These are phyloP conservation scores for Ceratocystis eucalypticola DNA, from an alignment of 2,329 filamentous ascomycete genomes.

Conservation along the genomic window DNA sequence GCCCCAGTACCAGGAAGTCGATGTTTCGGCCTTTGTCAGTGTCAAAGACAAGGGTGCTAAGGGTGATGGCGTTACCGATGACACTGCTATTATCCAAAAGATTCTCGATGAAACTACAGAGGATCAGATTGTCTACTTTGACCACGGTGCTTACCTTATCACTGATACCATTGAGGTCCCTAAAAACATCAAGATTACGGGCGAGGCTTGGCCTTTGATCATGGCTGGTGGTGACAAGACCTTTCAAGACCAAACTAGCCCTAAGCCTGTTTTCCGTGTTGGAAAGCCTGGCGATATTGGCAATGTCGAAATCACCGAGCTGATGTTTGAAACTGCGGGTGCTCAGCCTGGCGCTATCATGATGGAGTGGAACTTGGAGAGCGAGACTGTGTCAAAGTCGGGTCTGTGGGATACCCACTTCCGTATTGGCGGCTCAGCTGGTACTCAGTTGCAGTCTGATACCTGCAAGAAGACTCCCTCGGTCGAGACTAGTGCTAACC, in stretches of 20 bases:
- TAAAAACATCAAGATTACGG: slow-evolving; percentile 72
- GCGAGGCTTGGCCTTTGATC: slow-evolving; percentile 83
- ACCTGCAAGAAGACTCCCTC: slow-evolving; percentile 66
- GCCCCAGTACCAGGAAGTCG: slow-evolving; percentile 67
- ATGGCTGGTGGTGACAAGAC: slow-evolving; percentile 59
- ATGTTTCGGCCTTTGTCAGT: slow-evolving; percentile 60
- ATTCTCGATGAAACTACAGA: slow-evolving; percentile 54
- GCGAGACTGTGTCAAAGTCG: slow-evolving; percentile 50
- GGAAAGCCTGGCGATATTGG: slow-evolving; percentile 65
- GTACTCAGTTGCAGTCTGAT: slow-evolving; percentile 68
- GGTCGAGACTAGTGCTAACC: slow-evolving; percentile 44
- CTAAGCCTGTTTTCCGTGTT: slow-evolving; percentile 73
- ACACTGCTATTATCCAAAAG: slow-evolving; percentile 71
- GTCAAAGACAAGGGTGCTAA: slow-evolving; percentile 72
- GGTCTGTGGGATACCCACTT: slow-evolving; percentile 96
- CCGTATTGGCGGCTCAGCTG: slow-evolving; percentile 75
- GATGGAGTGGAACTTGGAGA: slow-evolving; percentile 79
- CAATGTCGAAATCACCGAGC: slow-evolving; percentile 72
- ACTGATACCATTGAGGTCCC: slow-evolving; percentile 58
- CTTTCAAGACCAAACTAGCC: slow-evolving; percentile 63
- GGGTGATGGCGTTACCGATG: slow-evolving; percentile 78
- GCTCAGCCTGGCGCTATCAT: slow-evolving; percentile 77
- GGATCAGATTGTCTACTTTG: slow-evolving; percentile 58
- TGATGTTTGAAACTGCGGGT: slow-evolving; percentile 74
- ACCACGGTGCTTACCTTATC: slow-evolving; percentile 60